phyloP scores from a whole-genome alignment of 1,284 basidiomycete genomes.

The Melanopsichium pennsylvanicum region DNA sequence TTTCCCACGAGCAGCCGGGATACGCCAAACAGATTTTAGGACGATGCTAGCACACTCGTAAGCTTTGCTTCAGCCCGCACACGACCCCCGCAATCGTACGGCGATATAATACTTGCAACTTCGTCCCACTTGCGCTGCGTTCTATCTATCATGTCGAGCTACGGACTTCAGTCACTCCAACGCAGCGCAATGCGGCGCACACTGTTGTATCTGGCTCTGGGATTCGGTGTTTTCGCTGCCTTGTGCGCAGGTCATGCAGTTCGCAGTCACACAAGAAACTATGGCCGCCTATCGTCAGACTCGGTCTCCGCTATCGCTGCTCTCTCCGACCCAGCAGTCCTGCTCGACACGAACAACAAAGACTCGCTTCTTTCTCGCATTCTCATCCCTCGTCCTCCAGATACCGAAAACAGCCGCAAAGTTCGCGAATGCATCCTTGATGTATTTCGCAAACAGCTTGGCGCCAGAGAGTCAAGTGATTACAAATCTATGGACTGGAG shows the following conservation, averaged over 20 bases:
- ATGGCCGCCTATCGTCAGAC: conserved; percentile 8
- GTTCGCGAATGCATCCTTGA: conserved; percentile 49
- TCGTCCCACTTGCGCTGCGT: not conserved
- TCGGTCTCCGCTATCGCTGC: conserved; percentile 13
- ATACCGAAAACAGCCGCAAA: conserved; percentile 48
- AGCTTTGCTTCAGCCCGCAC: too few relatives aligned
- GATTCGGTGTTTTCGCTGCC: not conserved
- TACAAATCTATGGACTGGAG: conserved; percentile 4
- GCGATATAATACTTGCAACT: not conserved
- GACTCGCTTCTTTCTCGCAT: conserved; percentile 58
- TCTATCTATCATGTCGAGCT: not conserved
- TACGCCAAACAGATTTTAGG: too few relatives aligned
- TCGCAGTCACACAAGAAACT: conserved; percentile 21
- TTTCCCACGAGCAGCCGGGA: too few relatives aligned
- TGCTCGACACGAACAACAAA: conserved; percentile 36
- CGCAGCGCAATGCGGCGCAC: not conserved
- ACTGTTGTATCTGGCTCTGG: not conserved
- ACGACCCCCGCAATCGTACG: too few relatives aligned
- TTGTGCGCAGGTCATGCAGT: conserved; percentile 20
- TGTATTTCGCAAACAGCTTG: conserved; percentile 37
- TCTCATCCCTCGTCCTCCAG: conserved; percentile 61
- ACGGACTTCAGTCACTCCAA: not conserved
- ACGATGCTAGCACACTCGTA: too few relatives aligned
- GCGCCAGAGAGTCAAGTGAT: conserved; percentile 9
- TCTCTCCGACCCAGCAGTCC: conserved; percentile 34